phyloP scores from a whole-genome alignment of 495 filamentous ascomycete genomes.

The Penicillium paradoxum region DNA sequence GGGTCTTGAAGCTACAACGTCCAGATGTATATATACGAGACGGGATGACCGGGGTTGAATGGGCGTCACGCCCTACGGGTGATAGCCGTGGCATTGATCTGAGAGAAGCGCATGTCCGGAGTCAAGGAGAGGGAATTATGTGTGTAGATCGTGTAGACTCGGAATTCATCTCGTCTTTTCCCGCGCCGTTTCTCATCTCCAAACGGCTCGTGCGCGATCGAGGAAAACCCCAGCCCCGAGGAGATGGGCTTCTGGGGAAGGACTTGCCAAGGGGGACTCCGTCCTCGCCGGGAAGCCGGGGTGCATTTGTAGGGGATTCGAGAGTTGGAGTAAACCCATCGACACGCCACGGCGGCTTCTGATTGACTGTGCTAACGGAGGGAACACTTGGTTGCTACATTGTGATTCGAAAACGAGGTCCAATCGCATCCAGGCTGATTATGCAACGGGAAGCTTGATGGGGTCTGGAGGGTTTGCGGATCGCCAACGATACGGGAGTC shows the following conservation, averaged over 20 bases:
- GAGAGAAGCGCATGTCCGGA: no score
- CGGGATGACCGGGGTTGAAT: no score
- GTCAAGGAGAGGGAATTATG: neutral
- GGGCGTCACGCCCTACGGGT: no score
- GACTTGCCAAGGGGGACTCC: slow-evolving; percentile 5
- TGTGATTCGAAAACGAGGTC: neutral
- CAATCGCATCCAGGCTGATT: slow-evolving; percentile 2
- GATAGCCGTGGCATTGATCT: no score
- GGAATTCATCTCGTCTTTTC: neutral
- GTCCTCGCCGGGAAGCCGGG: slow-evolving; percentile 4
- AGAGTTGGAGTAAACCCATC: no score
- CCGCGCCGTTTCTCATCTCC: neutral
- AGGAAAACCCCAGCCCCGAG: slow-evolving; percentile 5
- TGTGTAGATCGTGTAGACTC: slow-evolving; percentile 6
- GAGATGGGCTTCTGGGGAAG: neutral
- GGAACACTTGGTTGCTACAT: neutral
- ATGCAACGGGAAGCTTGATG: slow-evolving; percentile 6
- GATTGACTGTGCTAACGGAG: neutral
- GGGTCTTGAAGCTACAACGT: no score
- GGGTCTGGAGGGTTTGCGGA: neutral
- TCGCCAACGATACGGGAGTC: neutral
- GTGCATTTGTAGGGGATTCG: no score
- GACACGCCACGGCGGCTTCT: neutral
- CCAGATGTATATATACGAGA: slow-evolving; percentile 11
- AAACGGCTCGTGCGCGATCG: slow-evolving; percentile 9